Base-by-base conservation (phyloP, 208 protist species). In the Sergeia podlipaevii region DNA sequence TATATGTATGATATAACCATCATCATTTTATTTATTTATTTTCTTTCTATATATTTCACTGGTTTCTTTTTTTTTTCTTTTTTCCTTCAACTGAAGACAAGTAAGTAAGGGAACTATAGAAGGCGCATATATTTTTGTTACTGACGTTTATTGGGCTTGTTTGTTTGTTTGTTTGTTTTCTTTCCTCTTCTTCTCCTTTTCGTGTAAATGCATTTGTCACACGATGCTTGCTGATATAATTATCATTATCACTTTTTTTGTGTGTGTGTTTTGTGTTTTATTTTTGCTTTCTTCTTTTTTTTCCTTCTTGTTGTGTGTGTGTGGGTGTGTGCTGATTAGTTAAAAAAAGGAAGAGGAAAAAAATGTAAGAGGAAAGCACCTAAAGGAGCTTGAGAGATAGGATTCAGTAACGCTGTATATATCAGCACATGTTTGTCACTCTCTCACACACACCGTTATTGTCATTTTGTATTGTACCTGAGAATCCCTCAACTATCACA, bases 201-300 rank as follows among this genome's bases (percentile, higher is more conserved):
- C 13, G 4, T 38, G 59, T 15, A 50, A 48, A 42, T 42, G 29
- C 20, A 38, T 20, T 8, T 50, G 32, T 11, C 59, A 46, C 2
- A 58, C n/a, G 21, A 56, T 48, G 32, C 13, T 33, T 34, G 18
- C 8, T 57, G 38, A 18, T 41, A 13, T 7, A 32, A 54, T 15
- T 54, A 13, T 43, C 15, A 27, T 11, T 48, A 20, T 30, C 33
- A 33, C 36, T 46, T 44, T 45, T 39, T 2, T 23, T 10, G 7
- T 8, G 4, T 29, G 37, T 39, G n/a, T 44, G 20, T 54, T 41
- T 69, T 63, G 50, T 42, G 15, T 64, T 63, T 6, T 39, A 26
- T 51, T 10, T 48, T 4, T 44, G n/a, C n/a, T n/a, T n/a, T n/a
- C n/a, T n/a, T n/a, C n/a, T n/a, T n/a, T n/a, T n/a, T 15, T 48